Evolutionary conservation across 768 basidiomycete genomes (phyloP).

Genomic region (Lyophyllum atratum): DNA sequence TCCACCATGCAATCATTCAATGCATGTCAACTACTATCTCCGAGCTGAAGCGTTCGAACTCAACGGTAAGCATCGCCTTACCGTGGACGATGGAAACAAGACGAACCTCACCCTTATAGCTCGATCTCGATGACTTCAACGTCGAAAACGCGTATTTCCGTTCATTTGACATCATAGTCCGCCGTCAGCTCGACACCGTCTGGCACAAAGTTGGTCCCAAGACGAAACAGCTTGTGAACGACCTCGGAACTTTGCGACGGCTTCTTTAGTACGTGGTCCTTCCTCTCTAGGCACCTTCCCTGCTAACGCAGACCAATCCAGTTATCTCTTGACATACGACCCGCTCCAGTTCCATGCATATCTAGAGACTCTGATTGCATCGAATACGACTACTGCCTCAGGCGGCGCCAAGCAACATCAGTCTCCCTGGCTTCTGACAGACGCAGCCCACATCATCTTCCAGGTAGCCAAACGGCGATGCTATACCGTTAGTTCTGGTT

Average conservation of each 20-base stretch:
- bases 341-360: conserved; percentile 89
- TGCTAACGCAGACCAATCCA: conserved; percentile 25
- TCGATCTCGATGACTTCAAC: conserved; percentile 91
- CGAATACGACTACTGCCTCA: conserved; percentile 44
- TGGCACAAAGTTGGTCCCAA: conserved; percentile 97
- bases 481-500: conserved; percentile 49
- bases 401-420: conserved; percentile 67
- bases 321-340: conserved; percentile 89
- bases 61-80: conserved; percentile 46
- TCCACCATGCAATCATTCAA: conserved; percentile 89
- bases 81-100: background rate
- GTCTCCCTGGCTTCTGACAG: conserved; percentile 89
- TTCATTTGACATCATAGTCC: conserved; percentile 87
- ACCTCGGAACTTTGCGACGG: conserved; percentile 82
- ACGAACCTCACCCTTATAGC: conserved; percentile 40
- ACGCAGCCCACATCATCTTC: conserved; percentile 88
- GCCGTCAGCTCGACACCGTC: conserved; percentile 86
- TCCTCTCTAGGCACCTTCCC: background rate
- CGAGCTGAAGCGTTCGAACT: conserved; percentile 88
- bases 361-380: conserved; percentile 82
- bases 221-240: conserved; percentile 89
- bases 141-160: conserved; percentile 94
- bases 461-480: conserved; percentile 79
- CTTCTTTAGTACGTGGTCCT: conserved; percentile 67
- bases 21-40: conserved; percentile 91